phyloP scores from a whole-genome alignment of 1,139 yeast species.

The Blastobotrys malaysiensis region DNA sequence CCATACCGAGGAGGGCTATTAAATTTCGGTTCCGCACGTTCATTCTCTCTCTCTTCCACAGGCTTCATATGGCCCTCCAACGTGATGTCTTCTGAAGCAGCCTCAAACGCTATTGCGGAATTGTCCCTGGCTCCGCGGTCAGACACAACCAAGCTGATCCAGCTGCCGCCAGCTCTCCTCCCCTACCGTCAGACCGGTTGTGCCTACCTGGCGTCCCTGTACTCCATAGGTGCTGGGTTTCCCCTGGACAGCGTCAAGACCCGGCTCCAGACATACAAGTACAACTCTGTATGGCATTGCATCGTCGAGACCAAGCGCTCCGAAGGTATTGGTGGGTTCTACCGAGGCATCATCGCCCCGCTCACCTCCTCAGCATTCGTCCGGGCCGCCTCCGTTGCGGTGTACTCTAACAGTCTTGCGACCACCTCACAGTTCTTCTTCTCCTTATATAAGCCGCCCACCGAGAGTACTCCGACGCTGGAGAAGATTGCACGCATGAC shows the following conservation, averaged over 20 bases:
- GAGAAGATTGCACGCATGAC: constrained; percentile 43
- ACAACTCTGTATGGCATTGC: constrained; percentile 55
- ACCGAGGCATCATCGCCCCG: constrained; percentile 52
- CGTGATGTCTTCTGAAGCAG: neutral
- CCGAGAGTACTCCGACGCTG: constrained; percentile 9
- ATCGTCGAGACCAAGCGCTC: constrained; percentile 47
- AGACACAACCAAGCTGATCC: neutral
- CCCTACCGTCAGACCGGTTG: constrained; percentile 57
- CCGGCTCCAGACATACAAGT: constrained; percentile 74
- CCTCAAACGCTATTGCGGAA: constrained; percentile 8
- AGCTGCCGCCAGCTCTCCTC: constrained; percentile 27
- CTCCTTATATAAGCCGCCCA: constrained; percentile 19
- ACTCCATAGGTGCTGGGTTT: constrained; percentile 69
- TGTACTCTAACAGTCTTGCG: constrained; percentile 59
- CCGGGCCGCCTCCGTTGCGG: constrained; percentile 46
- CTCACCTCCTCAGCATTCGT: constrained; percentile 25
- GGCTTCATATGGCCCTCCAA: too few species aligned
- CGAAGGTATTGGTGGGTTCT: constrained; percentile 71
- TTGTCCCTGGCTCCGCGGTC: constrained; percentile 8
- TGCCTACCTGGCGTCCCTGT: constrained; percentile 58
- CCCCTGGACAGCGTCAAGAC: constrained; percentile 85
- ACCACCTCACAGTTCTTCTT: constrained; percentile 23
- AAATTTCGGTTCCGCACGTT: too few species aligned
- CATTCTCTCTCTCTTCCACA: too few species aligned
- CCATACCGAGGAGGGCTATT: too few species aligned